phyloP scores from a whole-genome alignment of 768 basidiomycete species.

The Suillus sp. region DNA sequence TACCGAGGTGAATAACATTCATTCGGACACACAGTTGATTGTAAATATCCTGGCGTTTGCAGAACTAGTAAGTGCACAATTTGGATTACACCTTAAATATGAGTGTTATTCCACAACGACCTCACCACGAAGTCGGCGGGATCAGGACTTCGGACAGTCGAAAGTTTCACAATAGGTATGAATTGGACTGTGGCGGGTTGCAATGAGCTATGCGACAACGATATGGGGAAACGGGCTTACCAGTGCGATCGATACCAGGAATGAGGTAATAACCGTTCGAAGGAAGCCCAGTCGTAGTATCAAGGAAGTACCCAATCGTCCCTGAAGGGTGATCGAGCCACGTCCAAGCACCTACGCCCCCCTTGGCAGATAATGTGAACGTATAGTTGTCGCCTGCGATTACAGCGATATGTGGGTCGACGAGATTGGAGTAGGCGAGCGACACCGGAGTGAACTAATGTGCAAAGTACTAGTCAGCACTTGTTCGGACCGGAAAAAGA shows the following conservation, averaged over 20 bases:
- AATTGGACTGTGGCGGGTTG: conserved; percentile 40
- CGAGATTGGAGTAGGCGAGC: conserved; percentile 45
- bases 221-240: conserved; percentile 33
- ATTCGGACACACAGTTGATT: background rate
- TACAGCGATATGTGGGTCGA: conserved; percentile 51
- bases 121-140: conserved; percentile 50
- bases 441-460: conserved; percentile 54
- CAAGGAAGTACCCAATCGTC: conserved; percentile 55
- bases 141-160: conserved; percentile 38
- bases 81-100: conserved; percentile 22
- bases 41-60: background rate
- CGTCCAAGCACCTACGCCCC: conserved; percentile 58
- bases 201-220: background rate
- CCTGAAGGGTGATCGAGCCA: conserved; percentile 62
- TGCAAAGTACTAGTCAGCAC: conserved; percentile 1
- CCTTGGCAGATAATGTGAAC: conserved; percentile 53
- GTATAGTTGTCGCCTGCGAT: conserved; percentile 36
- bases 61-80: background rate
- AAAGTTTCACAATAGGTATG: conserved; percentile 41
- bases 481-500: background rate
- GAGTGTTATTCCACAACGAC: conserved; percentile 57
- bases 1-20: background rate
- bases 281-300: conserved; percentile 41
- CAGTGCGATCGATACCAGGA: conserved; percentile 53
- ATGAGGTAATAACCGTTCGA: conserved; percentile 58